A percentile compares a stretch with the other conserved stretches of the same genome.
phyloP scores from a whole-genome alignment of 2,329 filamentous ascomycete species.

The Immersiporthe knoxdaviesiana region DNA sequence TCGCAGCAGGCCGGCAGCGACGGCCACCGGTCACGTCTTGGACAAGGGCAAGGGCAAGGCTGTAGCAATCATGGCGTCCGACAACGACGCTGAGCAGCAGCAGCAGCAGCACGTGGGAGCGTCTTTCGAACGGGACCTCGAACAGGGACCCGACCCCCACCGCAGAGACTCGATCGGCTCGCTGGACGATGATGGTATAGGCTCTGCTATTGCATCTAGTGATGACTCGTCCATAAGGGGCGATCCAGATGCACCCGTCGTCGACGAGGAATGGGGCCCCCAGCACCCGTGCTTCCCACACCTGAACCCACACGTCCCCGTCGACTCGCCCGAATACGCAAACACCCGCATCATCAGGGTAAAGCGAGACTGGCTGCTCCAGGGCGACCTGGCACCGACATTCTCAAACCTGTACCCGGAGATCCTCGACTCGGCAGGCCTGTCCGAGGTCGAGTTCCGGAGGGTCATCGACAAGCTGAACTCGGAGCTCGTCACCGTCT shows the following conservation, averaged over 20 bases:
- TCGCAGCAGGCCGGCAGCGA: conserved; percentile 15
- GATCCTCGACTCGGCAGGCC: conserved; percentile 81
- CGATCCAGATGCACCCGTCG: conserved; percentile 63
- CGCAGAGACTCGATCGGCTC: conserved; percentile 53
- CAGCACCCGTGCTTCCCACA: conserved; percentile 95
- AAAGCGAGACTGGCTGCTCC: conserved; percentile 85
- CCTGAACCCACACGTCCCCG: conserved; percentile 85
- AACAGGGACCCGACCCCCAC: conserved; percentile 54
- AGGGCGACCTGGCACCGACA: conserved; percentile 87
- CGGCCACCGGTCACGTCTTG: not conserved
- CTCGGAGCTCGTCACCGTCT: conserved; percentile 72
- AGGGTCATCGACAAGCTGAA: conserved; percentile 82
- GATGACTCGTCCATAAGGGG: conserved; percentile 65
- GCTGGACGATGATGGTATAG: conserved; percentile 55
- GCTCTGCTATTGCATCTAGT: conserved; percentile 58
- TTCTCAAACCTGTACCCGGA: conserved; percentile 97
- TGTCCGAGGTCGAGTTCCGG: conserved; percentile 86
- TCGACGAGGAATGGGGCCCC: conserved; percentile 86
- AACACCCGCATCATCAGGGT: conserved; percentile 90
- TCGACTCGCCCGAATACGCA: conserved; percentile 72
- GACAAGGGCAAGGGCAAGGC: conserved; percentile 57
- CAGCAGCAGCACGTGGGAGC: conserved; percentile 38
- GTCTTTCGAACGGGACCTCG: conserved; percentile 55
- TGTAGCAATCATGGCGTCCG: conserved; percentile 44
- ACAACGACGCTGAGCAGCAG: conserved; percentile 35